Percentiles rank a stretch among this genome's conserved stretches.
Evolutionary conservation across 306 rosid species (phyloP).

Genomic region (Malus orientalis): DNA sequence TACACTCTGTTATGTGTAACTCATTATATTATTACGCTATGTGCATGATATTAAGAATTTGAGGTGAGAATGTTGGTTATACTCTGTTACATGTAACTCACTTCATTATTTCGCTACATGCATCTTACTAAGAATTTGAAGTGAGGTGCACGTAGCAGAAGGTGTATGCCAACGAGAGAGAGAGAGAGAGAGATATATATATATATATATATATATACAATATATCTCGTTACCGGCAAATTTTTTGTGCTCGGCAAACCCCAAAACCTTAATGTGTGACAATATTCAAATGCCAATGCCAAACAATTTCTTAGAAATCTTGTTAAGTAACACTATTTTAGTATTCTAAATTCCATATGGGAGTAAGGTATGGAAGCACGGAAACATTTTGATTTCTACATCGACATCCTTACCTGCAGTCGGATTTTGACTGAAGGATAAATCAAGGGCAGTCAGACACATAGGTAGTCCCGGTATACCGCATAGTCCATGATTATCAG

Average conservation of each 20-base stretch:
- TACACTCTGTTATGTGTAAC: too few relatives aligned
- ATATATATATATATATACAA: too few relatives aligned
- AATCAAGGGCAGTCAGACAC: neutral
- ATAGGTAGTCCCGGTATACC: constrained; percentile 85
- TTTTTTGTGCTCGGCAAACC: neutral
- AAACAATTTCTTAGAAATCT: neutral
- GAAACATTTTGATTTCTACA: constrained; percentile 17
- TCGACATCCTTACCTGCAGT: constrained; percentile 49
- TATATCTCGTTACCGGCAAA: fast-evolving
- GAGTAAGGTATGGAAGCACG: neutral
- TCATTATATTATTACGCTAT: too few relatives aligned
- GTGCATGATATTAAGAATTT: too few relatives aligned
- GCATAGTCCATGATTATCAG: constrained; percentile 83
- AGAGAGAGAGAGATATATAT: too few relatives aligned
- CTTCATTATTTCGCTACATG: too few relatives aligned
- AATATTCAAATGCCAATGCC: neutral
- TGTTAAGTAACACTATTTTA: neutral
- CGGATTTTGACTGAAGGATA: too few relatives aligned
- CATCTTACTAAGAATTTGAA: too few relatives aligned
- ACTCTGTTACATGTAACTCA: too few relatives aligned
- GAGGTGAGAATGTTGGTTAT: too few relatives aligned
- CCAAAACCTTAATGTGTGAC: neutral
- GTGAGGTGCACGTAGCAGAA: too few relatives aligned
- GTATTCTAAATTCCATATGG: neutral
- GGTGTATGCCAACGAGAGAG: too few relatives aligned